Evolutionary conservation across 495 filamentous ascomycete genomes (phyloP), one percentile per base, ranked within the genome.

Genomic region (Neurospora cerealis): DNA sequence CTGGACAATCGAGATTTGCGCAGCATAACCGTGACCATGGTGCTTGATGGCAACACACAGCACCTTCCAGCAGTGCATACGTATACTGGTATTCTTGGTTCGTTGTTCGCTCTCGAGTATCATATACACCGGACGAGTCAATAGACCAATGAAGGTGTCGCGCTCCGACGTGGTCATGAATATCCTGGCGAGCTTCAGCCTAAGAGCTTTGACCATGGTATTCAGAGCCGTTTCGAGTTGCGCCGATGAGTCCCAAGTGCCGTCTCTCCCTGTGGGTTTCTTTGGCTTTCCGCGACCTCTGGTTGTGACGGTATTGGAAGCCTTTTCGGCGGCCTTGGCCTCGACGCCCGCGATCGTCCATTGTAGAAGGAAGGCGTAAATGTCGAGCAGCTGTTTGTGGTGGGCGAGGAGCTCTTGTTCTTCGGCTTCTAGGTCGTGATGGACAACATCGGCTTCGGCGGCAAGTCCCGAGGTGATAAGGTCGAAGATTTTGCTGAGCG

Each of bases 51-150:
- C 95, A 71, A 98, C 93, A 79, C 96, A 98, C 5, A 98, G 87
- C 28, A 98, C 95, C 81, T 97, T 97, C 85, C 98, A 98, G 42
- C 92, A 89, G 83, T 98, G 93, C 96, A 98, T 98, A 70, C 94
- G 89, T 73, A 98, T 92, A 17, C 92, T 85, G 54, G 93, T 97
- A 77, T 87, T 93, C 85, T 98, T 99, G 69, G 95, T 92, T 70
- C 96, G 88, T 81, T 93, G 90, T 79, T 99, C 96, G 82, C 91
- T 98, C 83, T 98, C 96, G 32, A 99, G 85, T 34, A 99, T 88
- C 80, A 97, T 87, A 80, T 98, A 98, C 4, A 96, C 92, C 9
- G 96, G 93, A n/a, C 95, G 87, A 0, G 96, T 98, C 77, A 99
- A 93, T 6, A 99, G 85, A 62, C 91, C 90, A 71, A 99, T 90